A percentile compares a stretch with the other conserved stretches of the same genome.
Conservation (phyloP, 768 basidiomycete species). For the Mycena kentingensis region DNA sequence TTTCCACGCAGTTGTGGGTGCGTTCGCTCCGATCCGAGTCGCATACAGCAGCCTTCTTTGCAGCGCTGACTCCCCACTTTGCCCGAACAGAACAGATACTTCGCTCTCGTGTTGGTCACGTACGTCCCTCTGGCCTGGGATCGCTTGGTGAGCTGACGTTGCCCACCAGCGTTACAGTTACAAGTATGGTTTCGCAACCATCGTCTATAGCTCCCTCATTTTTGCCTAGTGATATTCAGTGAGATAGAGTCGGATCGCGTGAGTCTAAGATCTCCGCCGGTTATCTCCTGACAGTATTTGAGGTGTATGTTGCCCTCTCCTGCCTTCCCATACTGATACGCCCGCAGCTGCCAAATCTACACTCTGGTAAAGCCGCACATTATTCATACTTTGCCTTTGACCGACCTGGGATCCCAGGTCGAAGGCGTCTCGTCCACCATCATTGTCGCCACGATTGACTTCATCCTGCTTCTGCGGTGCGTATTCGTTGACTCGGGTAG, state of each 20-base stretch:
- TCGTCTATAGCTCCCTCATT: too few species aligned
- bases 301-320: background rate
- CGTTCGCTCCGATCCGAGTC: background rate
- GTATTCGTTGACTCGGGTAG: background rate
- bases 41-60: too few species aligned
- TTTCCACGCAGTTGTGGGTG: constrained; percentile 8
- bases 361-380: background rate
- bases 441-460: constrained; percentile 4
- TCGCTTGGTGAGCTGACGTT: too few species aligned
- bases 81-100: too few species aligned
- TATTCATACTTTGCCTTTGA: background rate
- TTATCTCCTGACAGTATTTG: background rate
- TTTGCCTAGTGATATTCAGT: too few species aligned
- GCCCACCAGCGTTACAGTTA: too few species aligned
- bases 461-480: constrained; percentile 8
- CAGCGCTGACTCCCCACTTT: too few species aligned
- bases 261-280: background rate
- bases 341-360: constrained; percentile 11
- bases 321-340: too few species aligned
- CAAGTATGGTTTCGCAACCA: too few species aligned
- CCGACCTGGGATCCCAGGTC: background rate
- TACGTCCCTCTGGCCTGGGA: too few species aligned
- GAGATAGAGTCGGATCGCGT: too few species aligned
- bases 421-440: constrained; percentile 10
- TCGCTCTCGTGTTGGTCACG: too few species aligned